A percentile compares a stretch with the other conserved stretches of the same genome.
Evolutionary conservation across 1,139 yeast genomes (phyloP).

Genomic region (Candida glucosophila): DNA sequence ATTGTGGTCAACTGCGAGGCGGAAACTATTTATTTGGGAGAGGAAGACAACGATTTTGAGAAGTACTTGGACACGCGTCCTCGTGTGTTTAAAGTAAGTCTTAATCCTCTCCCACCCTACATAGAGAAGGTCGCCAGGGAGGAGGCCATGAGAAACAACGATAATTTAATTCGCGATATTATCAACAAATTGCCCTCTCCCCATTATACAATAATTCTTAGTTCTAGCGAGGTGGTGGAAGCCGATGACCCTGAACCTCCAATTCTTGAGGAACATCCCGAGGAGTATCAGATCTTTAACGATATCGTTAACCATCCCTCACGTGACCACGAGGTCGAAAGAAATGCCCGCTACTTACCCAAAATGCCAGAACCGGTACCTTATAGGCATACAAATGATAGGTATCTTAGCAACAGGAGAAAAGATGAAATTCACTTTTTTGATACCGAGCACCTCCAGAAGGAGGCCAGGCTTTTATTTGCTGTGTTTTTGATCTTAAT

Average conservation of each 20-base stretch:
- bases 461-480: constrained; percentile 30
- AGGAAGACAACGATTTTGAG: constrained; percentile 36
- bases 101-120: constrained; percentile 39
- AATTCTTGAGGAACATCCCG: constrained; percentile 21
- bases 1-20: constrained; percentile 42
- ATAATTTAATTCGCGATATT: constrained; percentile 42
- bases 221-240: constrained; percentile 21
- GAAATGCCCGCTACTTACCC: constrained; percentile 36
- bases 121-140: constrained; percentile 11
- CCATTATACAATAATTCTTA: constrained; percentile 44
- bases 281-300: constrained; percentile 32
- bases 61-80: constrained; percentile 50
- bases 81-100: constrained; percentile 49
- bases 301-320: constrained; percentile 38
- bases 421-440: constrained; percentile 30
- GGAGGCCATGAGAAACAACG: constrained; percentile 28
- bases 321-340: constrained; percentile 44
- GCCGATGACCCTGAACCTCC: constrained; percentile 25
- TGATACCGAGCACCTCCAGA: constrained; percentile 29
- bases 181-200: constrained; percentile 66
- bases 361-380: constrained; percentile 25
- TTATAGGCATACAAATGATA: constrained; percentile 22
- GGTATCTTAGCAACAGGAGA: constrained; percentile 24
- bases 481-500: constrained; percentile 25
- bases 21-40: constrained; percentile 25